Conservation (phyloP, 169 alveolate species). For the Plasmodium berghei region DNA sequence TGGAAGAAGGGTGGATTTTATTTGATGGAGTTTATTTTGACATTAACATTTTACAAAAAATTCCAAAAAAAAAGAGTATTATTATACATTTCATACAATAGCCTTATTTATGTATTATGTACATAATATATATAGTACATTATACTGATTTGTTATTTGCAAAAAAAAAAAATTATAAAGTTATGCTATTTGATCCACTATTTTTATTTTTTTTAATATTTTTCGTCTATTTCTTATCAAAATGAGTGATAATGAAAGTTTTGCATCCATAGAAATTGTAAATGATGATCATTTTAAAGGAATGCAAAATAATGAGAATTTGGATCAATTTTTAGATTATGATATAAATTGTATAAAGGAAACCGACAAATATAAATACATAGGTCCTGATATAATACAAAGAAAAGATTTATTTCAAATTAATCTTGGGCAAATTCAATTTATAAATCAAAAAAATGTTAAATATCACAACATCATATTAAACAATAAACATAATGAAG, state of each 20-base stretch:
- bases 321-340: conserved; percentile 51
- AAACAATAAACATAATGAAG: conserved; percentile 29
- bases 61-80: too few species aligned
- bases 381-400: conserved; percentile 38
- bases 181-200: too few species aligned
- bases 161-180: too few species aligned
- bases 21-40: too few species aligned
- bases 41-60: too few species aligned
- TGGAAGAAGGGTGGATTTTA: too few species aligned
- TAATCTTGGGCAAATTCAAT: conserved; percentile 7
- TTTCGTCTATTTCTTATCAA: conserved; percentile 1
- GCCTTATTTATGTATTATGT: too few species aligned
- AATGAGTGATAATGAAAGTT: conserved; percentile 59
- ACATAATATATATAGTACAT: too few species aligned
- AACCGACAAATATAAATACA: conserved; percentile 17
- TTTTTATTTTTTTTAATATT: not conserved
- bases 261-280: conserved; percentile 23
- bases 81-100: too few species aligned
- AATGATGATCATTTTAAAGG: conserved; percentile 4
- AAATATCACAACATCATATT: conserved; percentile 4
- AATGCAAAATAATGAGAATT: not conserved
- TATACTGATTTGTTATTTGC: too few species aligned
- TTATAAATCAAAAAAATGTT: conserved; percentile 6
- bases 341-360: conserved; percentile 43
- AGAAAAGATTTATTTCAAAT: conserved; percentile 21